Conservation (phyloP, 148 eudicot species). For the Silene conica region DNA sequence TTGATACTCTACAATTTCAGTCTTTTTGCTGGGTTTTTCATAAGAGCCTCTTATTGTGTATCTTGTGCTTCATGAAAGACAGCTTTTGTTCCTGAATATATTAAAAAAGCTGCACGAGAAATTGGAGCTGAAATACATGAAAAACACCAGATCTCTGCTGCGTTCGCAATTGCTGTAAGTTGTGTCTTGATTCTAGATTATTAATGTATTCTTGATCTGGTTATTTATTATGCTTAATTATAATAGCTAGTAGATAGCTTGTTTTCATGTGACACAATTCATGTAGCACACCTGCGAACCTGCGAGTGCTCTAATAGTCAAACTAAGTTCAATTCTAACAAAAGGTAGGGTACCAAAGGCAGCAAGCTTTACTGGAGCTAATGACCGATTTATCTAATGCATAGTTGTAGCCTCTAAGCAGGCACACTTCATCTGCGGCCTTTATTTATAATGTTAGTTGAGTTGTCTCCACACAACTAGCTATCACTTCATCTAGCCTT, state of each 20-base stretch:
- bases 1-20: neutral
- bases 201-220: neutral
- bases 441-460: neutral
- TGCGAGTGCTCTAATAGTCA: neutral
- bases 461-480: neutral
- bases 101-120: slow-evolving; percentile 24
- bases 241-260: slow-evolving; percentile 5
- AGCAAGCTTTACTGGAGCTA: neutral
- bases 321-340: neutral
- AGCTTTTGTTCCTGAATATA: slow-evolving; percentile 22
- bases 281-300: slow-evolving; percentile 1
- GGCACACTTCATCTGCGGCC: neutral
- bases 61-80: slow-evolving; percentile 22
- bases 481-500: neutral
- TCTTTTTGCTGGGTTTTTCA: neutral
- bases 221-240: neutral
- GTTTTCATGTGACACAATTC: neutral
- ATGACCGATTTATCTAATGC: neutral
- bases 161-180: slow-evolving; percentile 28
- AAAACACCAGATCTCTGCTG: slow-evolving; percentile 15
- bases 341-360: neutral
- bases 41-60: neutral
- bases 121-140: slow-evolving; percentile 27
- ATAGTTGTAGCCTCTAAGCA: neutral
- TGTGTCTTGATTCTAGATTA: neutral